Percentiles rank a stretch among this genome's conserved stretches.
Evolutionary conservation across 495 filamentous ascomycete species (phyloP).

Genomic region (Aspergillus sclerotioniger): DNA sequence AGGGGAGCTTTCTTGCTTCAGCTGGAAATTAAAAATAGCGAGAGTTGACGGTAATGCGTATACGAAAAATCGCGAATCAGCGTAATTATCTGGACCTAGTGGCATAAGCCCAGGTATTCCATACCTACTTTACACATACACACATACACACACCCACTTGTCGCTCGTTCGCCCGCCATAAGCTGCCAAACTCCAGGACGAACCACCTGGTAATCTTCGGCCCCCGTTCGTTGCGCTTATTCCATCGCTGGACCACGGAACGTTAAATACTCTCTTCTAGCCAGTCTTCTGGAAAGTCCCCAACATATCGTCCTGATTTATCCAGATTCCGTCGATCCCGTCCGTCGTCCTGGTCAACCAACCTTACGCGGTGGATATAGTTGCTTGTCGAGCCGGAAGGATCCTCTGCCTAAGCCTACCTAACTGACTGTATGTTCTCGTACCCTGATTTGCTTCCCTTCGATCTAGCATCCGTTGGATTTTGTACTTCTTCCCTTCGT

Average conservation of each 20-base stretch:
- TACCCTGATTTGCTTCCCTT: neutral
- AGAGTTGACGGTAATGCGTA: neutral
- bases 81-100: neutral
- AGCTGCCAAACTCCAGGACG: conserved; percentile 16
- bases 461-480: neutral
- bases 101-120: neutral
- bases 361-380: conserved; percentile 4
- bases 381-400: neutral
- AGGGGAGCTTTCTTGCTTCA: no score
- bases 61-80: conserved; percentile 1
- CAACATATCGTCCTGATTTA: conserved; percentile 4
- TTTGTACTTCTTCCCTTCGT: no score
- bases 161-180: conserved; percentile 12
- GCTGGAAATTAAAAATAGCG: conserved; percentile 8
- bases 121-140: neutral
- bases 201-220: conserved; percentile 14
- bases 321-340: neutral
- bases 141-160: neutral
- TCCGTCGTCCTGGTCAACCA: neutral
- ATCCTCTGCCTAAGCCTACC: neutral
- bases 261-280: conserved; percentile 24
- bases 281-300: conserved; percentile 17
- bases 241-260: conserved; percentile 11
- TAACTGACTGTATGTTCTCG: neutral
- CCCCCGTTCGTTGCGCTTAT: conserved; percentile 22